Conservation (phyloP, 208 protist genomes). For the Leishmania tropica region DNA sequence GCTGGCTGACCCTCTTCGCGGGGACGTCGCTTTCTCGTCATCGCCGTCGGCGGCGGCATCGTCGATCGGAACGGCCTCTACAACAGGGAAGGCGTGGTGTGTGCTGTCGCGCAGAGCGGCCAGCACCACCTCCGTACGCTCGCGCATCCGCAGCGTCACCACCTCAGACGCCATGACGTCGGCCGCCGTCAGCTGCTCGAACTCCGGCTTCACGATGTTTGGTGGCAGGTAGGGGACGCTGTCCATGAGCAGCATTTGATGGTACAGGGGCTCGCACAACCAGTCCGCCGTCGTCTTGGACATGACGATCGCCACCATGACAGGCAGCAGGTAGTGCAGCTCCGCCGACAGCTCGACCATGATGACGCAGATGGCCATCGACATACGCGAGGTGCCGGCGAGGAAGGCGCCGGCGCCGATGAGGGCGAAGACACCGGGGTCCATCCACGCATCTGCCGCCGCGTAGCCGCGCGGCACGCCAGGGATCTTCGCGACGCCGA, state of each 20-base stretch:
- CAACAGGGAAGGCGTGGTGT: constrained; percentile 95
- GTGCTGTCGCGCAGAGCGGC: constrained; percentile 60
- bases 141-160: constrained; percentile 62
- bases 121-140: constrained; percentile 79
- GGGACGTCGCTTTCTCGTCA: not conserved
- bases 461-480: constrained; percentile 55
- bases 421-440: constrained; percentile 92
- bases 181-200: constrained; percentile 86
- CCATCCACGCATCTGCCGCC: constrained; percentile 73
- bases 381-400: constrained; percentile 91
- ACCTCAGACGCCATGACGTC: constrained; percentile 93
- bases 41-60: not conserved
- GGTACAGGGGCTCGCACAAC: constrained; percentile 90
- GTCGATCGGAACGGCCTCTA: constrained; percentile 32
- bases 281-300: constrained; percentile 91
- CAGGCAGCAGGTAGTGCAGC: constrained; percentile 92
- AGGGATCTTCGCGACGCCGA: constrained; percentile 24
- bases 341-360: constrained; percentile 95
- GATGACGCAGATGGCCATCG: constrained; percentile 95
- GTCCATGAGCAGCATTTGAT: constrained; percentile 90
- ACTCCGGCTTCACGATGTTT: constrained; percentile 64
- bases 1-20: not conserved
- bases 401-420: constrained; percentile 94
- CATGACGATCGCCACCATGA: constrained; percentile 94
- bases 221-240: constrained; percentile 86